phyloP scores from a whole-genome alignment of 2,329 filamentous ascomycete genomes.

The Talaromyces sp. region DNA sequence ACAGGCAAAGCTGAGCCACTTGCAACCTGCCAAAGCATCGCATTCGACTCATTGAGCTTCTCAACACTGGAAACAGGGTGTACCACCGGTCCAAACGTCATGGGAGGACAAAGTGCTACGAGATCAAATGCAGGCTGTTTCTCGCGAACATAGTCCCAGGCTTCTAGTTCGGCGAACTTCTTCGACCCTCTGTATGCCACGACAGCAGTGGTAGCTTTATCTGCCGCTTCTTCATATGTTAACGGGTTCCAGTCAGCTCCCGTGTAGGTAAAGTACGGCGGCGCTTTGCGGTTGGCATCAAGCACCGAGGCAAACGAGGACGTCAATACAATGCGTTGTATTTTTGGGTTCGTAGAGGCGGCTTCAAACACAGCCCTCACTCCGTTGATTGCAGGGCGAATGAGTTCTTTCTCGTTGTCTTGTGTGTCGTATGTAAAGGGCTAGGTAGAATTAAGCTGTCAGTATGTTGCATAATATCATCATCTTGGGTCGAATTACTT shows the following conservation, averaged over 20 bases:
- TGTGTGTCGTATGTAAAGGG: conserved; percentile 7
- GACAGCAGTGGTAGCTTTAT: conserved; percentile 18
- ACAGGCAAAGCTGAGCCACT: conserved; percentile 33
- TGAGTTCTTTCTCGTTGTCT: conserved; percentile 11
- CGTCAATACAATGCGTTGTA: conserved; percentile 8
- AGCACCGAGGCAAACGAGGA: conserved; percentile 11
- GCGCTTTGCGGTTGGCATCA: conserved; percentile 7
- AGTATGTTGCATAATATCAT: not conserved
- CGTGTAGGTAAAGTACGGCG: conserved; percentile 21
- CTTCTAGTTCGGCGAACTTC: conserved; percentile 26
- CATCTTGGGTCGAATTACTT: not conserved
- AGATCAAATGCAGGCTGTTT: conserved; percentile 37
- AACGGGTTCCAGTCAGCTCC: conserved; percentile 28
- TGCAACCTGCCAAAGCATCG: conserved; percentile 39
- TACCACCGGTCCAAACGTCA: conserved; percentile 43
- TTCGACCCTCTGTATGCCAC: conserved; percentile 30
- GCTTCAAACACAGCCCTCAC: conserved; percentile 6
- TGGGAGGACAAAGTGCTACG: conserved; percentile 42
- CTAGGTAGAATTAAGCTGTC: not conserved
- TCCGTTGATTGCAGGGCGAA: conserved; percentile 9
- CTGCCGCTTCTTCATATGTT: conserved; percentile 25
- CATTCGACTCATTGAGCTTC: conserved; percentile 41
- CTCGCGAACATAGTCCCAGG: conserved; percentile 29
- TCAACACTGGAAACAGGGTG: conserved; percentile 32
- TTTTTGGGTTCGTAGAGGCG: conserved; percentile 35